Base-by-base conservation (phyloP, 306 rosid genomes). In the Malus domestica region DNA sequence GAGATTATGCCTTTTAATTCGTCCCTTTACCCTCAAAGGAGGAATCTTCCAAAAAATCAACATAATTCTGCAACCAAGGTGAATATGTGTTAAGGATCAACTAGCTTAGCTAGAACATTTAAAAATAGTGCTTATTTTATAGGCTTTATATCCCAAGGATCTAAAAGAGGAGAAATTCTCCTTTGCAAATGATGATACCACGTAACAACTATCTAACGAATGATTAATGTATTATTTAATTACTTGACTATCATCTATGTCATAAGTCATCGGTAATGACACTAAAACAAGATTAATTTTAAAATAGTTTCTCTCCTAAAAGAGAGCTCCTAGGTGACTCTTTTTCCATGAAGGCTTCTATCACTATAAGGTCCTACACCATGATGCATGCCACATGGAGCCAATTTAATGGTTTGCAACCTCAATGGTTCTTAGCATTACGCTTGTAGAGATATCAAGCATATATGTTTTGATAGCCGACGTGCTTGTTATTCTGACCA, bases 21-120 rank as follows among this genome's bases (percentile, higher is more conserved):
- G 76, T 82, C 80, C 83, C 79, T 78, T 80, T 69, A 66, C 88
- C 90, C 77, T 83, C 69, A 86, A 84, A 76, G 30, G 71, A 61
- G 46, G 81, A 78, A 76, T 73, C 77, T 79, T 85, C 68, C 54
- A 84, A 78, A 75, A 75, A 33, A 12, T 51, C 73, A 67, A 63
- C 52, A 75, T 30, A 49, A 25, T 42, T 66, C 66, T 79, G 74
- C 46, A 61, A 76, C 68, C 68, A 6, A 64, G 7, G 23, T 32
- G 68, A 64, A 81, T 81, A 80, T 70, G 70, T 49, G 55, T 42
- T 35, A 69, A 86, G 65, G 83, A 82, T 84, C 78, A 69, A 61
- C 19, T 23, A 4, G 55, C 55, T 51, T 51, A 16, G 20, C 55
- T 18, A 32, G 82, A 27, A 73, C 69, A 74, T 78, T 83, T 61